Base-by-base conservation (phyloP, 768 basidiomycete species). In the Clavulina sp. region DNA sequence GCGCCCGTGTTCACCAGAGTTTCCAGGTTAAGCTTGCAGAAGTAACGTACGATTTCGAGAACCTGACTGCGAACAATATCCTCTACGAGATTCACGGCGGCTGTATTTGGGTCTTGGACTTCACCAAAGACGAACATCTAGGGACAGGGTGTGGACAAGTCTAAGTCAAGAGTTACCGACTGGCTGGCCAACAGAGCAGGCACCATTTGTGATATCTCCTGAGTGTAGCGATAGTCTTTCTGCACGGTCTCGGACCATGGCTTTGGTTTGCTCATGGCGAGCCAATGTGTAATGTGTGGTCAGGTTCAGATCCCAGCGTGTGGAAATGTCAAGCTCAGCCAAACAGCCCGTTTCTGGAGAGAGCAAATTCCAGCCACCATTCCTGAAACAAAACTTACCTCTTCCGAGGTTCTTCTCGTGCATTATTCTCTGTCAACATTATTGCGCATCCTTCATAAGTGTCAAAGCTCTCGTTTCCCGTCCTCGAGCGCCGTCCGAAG, bases 121-220 rank as follows among this genome's bases (percentile, higher is more conserved):
- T 92, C 89, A 5, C 89, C 89, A 64, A 95, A 93, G 41, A 95
- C 92, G 61, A 93, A 95, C 87, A 95, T 89, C 87, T 89, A 55
- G 16, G n/a, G 30, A 28, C 28, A 40, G 49, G 23, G 41, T 29
- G 34, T 32, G 52, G 28, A 28, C 3, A 21, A 29, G 4, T 30
- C 41, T 33, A 51, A 46, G 21, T 1, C 29, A 36, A 13, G 29
- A 44, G 33, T 49, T 34, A 52, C 21, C 16, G 36, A 13, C n/a
- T n/a, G 30, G 33, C 16, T 19, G 32, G 13, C 34, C 19, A 23
- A 9, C 46, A 48, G 21, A n/a, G 13, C 23, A 19, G 24, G 13
- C 21, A 84, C 86, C 91, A 95, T 95, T 65, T 93, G 88, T 5
- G 86, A 84, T 26, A 95, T 95, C 66, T 95, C 91, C 54, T 82